Evolutionary conservation across 1,284 basidiomycete genomes (phyloP).

Genomic region (Boletus mariae): DNA sequence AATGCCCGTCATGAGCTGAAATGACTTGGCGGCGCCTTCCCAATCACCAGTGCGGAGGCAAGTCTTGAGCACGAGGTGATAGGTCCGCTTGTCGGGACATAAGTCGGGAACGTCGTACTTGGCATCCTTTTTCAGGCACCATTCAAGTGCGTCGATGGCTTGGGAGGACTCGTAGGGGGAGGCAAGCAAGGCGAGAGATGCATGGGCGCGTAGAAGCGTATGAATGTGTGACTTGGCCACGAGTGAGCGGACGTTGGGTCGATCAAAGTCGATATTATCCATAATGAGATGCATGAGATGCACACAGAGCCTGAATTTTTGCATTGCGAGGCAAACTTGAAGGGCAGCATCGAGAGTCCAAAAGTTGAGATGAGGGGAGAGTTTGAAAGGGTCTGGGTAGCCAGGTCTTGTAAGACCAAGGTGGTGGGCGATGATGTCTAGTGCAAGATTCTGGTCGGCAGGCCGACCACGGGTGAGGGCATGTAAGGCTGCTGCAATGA

Average conservation of each 20-base stretch:
- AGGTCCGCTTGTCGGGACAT: slow-evolving; percentile 48
- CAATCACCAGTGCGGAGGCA: slow-evolving; percentile 64
- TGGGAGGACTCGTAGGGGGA: slow-evolving; percentile 33
- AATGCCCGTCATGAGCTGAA: slow-evolving; percentile 67
- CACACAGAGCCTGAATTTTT: slow-evolving; percentile 44
- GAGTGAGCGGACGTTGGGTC: slow-evolving; percentile 38
- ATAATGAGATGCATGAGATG: slow-evolving; percentile 59
- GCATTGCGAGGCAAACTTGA: slow-evolving; percentile 48
- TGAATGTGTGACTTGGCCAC: slow-evolving; percentile 55
- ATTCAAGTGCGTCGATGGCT: slow-evolving; percentile 56
- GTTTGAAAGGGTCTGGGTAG: slow-evolving; percentile 36
- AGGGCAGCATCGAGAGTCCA: slow-evolving; percentile 54
- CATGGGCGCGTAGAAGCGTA: slow-evolving; percentile 52
- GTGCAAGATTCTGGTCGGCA: slow-evolving; percentile 58
- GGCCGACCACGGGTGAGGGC: slow-evolving; percentile 52
- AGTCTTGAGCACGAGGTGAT: slow-evolving; percentile 51
- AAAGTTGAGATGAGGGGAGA: slow-evolving; percentile 39
- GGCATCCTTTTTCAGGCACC: slow-evolving; percentile 55
- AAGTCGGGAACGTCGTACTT: slow-evolving; percentile 40
- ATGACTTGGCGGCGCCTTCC: slow-evolving; percentile 49
- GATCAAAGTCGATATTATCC: slow-evolving; percentile 28
- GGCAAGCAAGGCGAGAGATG: slow-evolving; percentile 37
- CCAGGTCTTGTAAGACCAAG: slow-evolving; percentile 53
- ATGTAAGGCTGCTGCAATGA: slow-evolving; percentile 48
- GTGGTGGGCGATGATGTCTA: slow-evolving; percentile 59